Conservation (phyloP, 495 filamentous ascomycete species). For the Lepidopterella palustris region DNA sequence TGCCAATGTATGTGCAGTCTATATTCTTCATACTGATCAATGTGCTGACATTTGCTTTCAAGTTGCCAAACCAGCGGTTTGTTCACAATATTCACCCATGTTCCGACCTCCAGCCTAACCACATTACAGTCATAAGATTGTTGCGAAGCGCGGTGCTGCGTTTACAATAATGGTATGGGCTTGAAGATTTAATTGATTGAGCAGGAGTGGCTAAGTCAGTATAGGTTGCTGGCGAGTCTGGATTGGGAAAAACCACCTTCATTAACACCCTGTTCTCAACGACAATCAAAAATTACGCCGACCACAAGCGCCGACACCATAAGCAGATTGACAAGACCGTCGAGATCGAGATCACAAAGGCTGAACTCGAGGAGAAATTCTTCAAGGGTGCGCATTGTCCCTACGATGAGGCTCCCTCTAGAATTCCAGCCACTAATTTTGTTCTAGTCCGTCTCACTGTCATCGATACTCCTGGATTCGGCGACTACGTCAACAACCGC, state of each 20-base stretch:
- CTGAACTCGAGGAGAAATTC: constrained; percentile 99
- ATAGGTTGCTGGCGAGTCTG: constrained; percentile 98
- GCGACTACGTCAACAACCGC: constrained; percentile 99
- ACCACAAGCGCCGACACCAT: constrained; percentile 95
- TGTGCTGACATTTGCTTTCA: constrained; percentile 25
- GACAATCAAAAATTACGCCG: constrained; percentile 99
- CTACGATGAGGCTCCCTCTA: background rate
- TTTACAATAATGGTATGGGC: constrained; percentile 94
- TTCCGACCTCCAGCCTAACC: constrained; percentile 23
- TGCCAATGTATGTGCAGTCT: constrained; percentile 71
- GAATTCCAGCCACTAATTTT: constrained; percentile 4
- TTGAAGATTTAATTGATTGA: background rate
- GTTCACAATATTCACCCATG: constrained; percentile 17
- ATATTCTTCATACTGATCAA: background rate
- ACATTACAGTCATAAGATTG: constrained; percentile 83
- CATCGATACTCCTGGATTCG: constrained; percentile 97
- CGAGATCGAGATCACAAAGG: constrained; percentile 99
- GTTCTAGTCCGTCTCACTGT: constrained; percentile 86
- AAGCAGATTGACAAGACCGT: constrained; percentile 99
- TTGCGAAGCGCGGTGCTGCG: constrained; percentile 95
- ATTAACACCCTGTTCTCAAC: constrained; percentile 99
- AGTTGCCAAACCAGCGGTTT: constrained; percentile 86
- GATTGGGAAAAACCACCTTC: constrained; percentile 97
- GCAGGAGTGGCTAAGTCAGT: constrained; percentile 10
- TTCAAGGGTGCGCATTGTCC: constrained; percentile 74